These are phyloP conservation scores for Chimonanthus praecox DNA, from an alignment of 164 flowering plant genomes.

Conservation along the genomic window DNA sequence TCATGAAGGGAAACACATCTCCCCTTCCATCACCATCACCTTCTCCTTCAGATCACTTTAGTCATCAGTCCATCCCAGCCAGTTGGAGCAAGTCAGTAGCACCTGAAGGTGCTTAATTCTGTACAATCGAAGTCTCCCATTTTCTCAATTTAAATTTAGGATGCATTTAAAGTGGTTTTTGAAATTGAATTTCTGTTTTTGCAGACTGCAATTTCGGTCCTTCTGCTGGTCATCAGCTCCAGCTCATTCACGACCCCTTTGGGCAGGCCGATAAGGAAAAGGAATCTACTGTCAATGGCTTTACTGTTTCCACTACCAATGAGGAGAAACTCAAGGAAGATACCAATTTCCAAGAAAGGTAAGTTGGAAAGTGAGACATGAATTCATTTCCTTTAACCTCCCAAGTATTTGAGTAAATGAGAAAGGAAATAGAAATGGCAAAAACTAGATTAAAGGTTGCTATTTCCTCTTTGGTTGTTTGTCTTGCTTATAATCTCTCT, in stretches of 20 bases:
- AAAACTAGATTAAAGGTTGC: background rate
- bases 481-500: background rate
- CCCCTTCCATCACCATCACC: background rate
- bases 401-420: background rate
- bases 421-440: background rate
- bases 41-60: slow-evolving; percentile 9
- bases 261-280: slow-evolving; percentile 4
- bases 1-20: slow-evolving; percentile 33
- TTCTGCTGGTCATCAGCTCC: slow-evolving; percentile 19
- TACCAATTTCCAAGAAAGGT: slow-evolving; percentile 50
- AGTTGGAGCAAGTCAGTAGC: slow-evolving; percentile 28
- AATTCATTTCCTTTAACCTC: background rate
- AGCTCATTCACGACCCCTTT: slow-evolving; percentile 2
- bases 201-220: slow-evolving; percentile 24
- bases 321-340: slow-evolving; percentile 12
- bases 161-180: background rate
- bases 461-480: background rate
- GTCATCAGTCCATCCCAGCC: slow-evolving; percentile 18
- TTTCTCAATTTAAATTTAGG: too few relatives aligned
- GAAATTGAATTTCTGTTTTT: slow-evolving; percentile 4
- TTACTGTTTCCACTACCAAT: slow-evolving; percentile 4
- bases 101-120: slow-evolving; percentile 33
- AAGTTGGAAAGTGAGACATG: slow-evolving; percentile 1
- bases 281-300: slow-evolving; percentile 13
- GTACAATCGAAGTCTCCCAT: background rate